phyloP scores from a whole-genome alignment of 169 alveolate genomes.

The Theileria parva region DNA sequence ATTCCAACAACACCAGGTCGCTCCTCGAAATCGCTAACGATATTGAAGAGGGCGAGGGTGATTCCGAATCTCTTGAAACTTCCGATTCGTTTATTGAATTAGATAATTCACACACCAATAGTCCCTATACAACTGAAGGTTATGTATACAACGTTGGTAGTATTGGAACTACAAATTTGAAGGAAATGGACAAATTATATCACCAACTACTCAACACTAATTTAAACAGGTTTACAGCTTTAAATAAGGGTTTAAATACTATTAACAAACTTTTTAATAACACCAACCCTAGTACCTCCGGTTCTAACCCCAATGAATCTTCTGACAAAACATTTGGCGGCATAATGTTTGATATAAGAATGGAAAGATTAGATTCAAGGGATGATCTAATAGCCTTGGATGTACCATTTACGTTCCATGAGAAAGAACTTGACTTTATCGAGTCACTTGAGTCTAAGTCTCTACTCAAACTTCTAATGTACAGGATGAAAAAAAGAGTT shows the following conservation, averaged over 20 bases:
- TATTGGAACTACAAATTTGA: conserved; percentile 13
- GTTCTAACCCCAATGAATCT: conserved; percentile 11
- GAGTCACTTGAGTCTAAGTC: conserved; percentile 26
- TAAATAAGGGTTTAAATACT: neutral
- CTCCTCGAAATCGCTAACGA: conserved; percentile 45
- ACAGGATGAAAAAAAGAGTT: conserved; percentile 47
- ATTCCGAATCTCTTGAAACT: neutral
- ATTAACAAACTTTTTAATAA: neutral
- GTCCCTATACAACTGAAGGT: neutral
- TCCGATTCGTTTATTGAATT: neutral
- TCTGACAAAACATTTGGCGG: conserved; percentile 18
- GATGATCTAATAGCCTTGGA: conserved; percentile 34
- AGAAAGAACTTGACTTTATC: conserved; percentile 38
- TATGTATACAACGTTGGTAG: neutral
- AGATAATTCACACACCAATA: neutral
- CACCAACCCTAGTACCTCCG: neutral
- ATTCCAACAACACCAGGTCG: conserved; percentile 28
- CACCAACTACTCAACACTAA: neutral
- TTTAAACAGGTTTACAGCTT: neutral
- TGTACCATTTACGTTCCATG: conserved; percentile 59
- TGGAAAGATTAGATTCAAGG: conserved; percentile 16
- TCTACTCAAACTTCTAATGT: conserved; percentile 21
- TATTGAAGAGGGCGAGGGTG: neutral
- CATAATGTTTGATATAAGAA: conserved; percentile 51
- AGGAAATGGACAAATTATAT: conserved; percentile 15